Percentiles rank a stretch among this genome's conserved stretches.
phyloP scores from a whole-genome alignment of 495 filamentous ascomycete species.

The Lichenothelia convexa region DNA sequence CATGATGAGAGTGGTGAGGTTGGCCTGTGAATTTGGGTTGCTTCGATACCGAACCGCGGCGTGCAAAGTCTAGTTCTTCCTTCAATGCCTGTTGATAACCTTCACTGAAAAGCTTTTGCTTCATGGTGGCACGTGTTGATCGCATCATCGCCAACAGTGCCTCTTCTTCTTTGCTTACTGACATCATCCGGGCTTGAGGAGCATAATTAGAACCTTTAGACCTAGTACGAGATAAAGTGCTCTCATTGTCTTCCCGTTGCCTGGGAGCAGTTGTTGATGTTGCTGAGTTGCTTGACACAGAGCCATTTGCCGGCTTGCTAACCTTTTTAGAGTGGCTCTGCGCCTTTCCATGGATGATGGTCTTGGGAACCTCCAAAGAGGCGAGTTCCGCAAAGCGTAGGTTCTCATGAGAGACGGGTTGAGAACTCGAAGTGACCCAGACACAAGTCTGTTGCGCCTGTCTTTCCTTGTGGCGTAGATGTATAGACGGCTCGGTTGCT shows the following conservation, averaged over 20 bases:
- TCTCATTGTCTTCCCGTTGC: background rate
- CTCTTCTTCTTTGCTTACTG: constrained; percentile 72
- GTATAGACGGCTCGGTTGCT: too few relatives aligned
- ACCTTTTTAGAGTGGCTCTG: background rate
- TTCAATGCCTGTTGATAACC: constrained; percentile 19
- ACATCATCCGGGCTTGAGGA: constrained; percentile 41
- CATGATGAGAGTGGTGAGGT: too few relatives aligned
- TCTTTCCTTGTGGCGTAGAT: too few relatives aligned
- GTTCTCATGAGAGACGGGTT: too few relatives aligned
- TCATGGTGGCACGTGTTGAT: constrained; percentile 56
- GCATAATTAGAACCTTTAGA: background rate
- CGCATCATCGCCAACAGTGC: constrained; percentile 67
- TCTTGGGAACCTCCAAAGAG: background rate
- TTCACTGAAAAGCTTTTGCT: constrained; percentile 49
- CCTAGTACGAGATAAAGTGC: background rate
- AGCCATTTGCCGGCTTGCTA: background rate
- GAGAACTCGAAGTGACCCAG: too few relatives aligned
- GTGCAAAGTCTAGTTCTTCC: too few relatives aligned
- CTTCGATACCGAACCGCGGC: too few relatives aligned
- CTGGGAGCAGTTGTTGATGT: background rate
- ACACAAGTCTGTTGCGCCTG: too few relatives aligned
- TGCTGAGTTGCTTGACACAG: background rate
- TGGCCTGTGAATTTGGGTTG: too few relatives aligned
- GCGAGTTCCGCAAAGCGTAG: too few relatives aligned
- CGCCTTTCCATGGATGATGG: background rate